Base-by-base conservation (phyloP, 768 basidiomycete genomes). In the Leccinum ochraceum region DNA sequence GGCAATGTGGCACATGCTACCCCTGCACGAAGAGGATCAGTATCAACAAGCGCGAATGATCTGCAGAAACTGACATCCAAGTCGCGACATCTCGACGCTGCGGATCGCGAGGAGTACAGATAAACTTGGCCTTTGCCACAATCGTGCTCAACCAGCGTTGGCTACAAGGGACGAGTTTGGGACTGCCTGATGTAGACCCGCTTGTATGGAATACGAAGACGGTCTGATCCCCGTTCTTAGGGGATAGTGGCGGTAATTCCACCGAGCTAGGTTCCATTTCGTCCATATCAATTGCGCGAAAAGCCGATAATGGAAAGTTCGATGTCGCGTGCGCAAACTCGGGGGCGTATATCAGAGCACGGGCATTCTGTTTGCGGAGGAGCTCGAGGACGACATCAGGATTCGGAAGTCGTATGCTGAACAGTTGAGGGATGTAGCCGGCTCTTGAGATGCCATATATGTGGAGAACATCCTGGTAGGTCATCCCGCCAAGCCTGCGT, bases 1-100 rank as follows among this genome's bases (percentile, higher is more conserved):
- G 30, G 75, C 90, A 62, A 91, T 91, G 74, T 91, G 90, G 70
- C 87, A 90, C 88, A 92, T 88, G 78, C 87, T 88, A 59, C 90
- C 89, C 80, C 89, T 90, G 77, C 57, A 66, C 60, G 64, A 60
- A 63, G 68, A 77, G 77, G 71, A 75, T 68, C 48, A 78, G 71
- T 70, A 66, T 67, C 62, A 57, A 64, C 60, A 66, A 46, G 37
- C 53, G 48, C 10, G 62, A 57, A 52, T 54, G 62, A 57, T 63
- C 62, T 69, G 54, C 51, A 62, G 54, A 59, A 36, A 80, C 87
- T 76, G 65, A 89, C 89, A 91, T 87, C 83, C 84, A 89, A 7
- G 83, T 80, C 20, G 84, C 83, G 62, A 92, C 86, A 66, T 92
- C 90, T 70, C 84, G 86, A 36, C 79, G 77, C n/a, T 75, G 76